Evolutionary conservation across 495 filamentous ascomycete genomes (phyloP), one percentile per base, ranked within the genome.

Genomic region (Hypoxylon crocopeplum): DNA sequence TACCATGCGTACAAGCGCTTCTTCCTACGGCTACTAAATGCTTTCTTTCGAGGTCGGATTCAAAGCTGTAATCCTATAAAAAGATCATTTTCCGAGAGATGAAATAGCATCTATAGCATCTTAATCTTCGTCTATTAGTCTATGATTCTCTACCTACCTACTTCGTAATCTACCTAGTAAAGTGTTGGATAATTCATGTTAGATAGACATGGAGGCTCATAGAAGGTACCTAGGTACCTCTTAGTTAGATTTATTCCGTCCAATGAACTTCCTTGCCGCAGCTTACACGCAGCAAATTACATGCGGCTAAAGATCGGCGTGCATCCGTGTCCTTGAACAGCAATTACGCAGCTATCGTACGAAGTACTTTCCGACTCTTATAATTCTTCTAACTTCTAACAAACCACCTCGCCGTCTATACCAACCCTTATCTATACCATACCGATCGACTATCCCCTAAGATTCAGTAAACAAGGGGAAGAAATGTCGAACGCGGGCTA

Each of bases 401-500:
- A n/a, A n/a, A n/a, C n/a, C n/a, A n/a, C n/a, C n/a, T n/a, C n/a
- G n/a, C n/a, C n/a, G n/a, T n/a, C n/a, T n/a, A n/a, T n/a, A n/a
- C n/a, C n/a, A n/a, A n/a, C n/a, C 47, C 16, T n/a, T 15, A 10
- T 13, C 32, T n/a, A 6, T 34, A n/a, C 12, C 12, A 12, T 5
- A 3, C 32, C 12, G 32, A 34, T 3, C 8, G 24, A 27, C 8
- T 27, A 8, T 27, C 8, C 8, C 24, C 24, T 27, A 27, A 27
- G 4, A 8, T 27, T 8, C 17, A 19, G 34, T 4, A 10, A 19
- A 38, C 34, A 13, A 17, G 15, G 40, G 27, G 19, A 41, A 37
- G 22, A 19, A 78, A 48, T 96, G 92, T 81, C 92, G 45, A 88
- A 88, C 70, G 79, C 86, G 59, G 91, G 92, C 60, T 98, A 98